Evolutionary conservation across 352 stramenopile genomes (phyloP).

Genomic region (Peronospora farinosa): DNA sequence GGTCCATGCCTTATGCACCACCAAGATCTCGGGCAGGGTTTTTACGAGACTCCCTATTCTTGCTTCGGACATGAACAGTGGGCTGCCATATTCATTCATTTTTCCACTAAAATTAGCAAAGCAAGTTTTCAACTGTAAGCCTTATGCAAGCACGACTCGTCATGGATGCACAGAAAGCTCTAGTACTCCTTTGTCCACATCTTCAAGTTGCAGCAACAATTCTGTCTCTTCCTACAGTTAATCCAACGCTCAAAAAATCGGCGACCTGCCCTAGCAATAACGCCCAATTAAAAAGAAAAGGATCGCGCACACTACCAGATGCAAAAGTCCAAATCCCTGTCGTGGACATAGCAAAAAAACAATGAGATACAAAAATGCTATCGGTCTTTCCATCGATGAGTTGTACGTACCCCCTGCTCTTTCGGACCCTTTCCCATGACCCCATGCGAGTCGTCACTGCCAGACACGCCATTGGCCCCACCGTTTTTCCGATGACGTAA

Average conservation of each 20-base stretch:
- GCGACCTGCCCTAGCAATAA: conserved; percentile 54
- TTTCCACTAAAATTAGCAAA: conserved; percentile 23
- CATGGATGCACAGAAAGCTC: conserved; percentile 23
- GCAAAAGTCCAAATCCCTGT: conserved; percentile 72
- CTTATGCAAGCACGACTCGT: conserved; percentile 11
- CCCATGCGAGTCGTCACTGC: conserved; percentile 33
- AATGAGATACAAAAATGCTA: neutral
- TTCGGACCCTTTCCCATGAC: conserved; percentile 35
- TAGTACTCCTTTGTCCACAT: conserved; percentile 20
- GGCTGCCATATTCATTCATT: conserved; percentile 5
- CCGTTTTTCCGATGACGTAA: conserved; percentile 73
- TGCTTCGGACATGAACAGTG: neutral
- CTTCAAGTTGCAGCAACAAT: conserved; percentile 16
- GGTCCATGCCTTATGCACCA: conserved; percentile 20
- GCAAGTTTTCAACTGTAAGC: conserved; percentile 8
- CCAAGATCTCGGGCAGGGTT: conserved; percentile 5
- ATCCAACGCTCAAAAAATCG: conserved; percentile 9
- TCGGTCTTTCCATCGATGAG: neutral
- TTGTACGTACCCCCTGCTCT: conserved; percentile 44
- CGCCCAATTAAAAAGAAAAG: conserved; percentile 87
- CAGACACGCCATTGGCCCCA: conserved; percentile 11
- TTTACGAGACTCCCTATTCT: neutral
- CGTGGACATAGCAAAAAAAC: neutral
- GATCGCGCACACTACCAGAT: conserved; percentile 80
- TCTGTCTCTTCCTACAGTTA: conserved; percentile 12